Base-by-base conservation (phyloP, 2,329 filamentous ascomycete genomes). In the Pyricularia grisea region DNA sequence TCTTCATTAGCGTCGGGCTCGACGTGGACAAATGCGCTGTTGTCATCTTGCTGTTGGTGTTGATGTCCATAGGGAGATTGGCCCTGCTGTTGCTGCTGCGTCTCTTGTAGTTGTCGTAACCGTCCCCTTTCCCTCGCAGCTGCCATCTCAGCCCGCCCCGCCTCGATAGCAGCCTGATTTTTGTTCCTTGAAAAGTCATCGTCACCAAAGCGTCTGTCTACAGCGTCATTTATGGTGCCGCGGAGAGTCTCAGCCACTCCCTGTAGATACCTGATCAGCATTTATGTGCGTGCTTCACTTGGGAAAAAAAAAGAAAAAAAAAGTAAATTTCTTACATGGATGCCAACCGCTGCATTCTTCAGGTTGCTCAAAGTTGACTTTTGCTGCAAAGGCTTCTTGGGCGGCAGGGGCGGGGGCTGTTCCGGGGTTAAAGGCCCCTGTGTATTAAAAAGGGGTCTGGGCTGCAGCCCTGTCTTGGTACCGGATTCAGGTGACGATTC, bases 141-240 rank as follows among this genome's bases (percentile, higher is more conserved):
- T 17, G 42, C 66, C 66, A 60, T 67, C 66, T 67, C 66, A 23
- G 66, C 66, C 66, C 66, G 23, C 23, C 66, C 66, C 7, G 66
- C 42, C 12, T 67, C 66, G 36, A 67, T 67, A 4, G 50, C 66
- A n/a, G 66, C 66, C 12, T 67, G 66, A 42, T 67, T 67, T 7
- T 67, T 50, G 66, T 6, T 23, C 9, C 60, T 63, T 20, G 66
- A 10, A 12, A n/a, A 31, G 25, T 50, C 66, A 20, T 55, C 25
- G n/a, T 55, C 66, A 20, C 66, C 66, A 33, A 67, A 67, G 36
- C 50, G 66, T 42, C 50, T 67, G 36, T 67, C 66, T 50, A 67
- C 66, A 0, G 33, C 27, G 27, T 67, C 42, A 42, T 67, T 67
- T 20, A 67, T 25, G 12, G 66, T 67, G 17, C 66, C 66, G 17